Base-by-base conservation (phyloP, 352 stramenopile genomes). In the Globisporangium orthogonon region DNA sequence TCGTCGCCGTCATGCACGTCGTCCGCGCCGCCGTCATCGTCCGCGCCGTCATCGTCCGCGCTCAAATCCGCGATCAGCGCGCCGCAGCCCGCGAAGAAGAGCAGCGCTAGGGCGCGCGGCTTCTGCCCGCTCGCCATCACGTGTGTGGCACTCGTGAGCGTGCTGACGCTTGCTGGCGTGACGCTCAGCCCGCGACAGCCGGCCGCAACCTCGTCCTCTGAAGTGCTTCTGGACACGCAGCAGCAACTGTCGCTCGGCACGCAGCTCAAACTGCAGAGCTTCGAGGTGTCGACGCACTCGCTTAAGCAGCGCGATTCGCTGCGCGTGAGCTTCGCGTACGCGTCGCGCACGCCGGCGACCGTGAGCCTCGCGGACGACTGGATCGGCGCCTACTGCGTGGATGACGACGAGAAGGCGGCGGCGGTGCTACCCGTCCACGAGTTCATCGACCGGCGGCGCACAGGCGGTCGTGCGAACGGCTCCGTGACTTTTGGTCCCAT, bases 271-370 rank as follows among this genome's bases (percentile, higher is more conserved):
- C 57, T 68, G 39, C 52, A 53, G 40, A 39, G 29, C 4, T 75
- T 82, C 51, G 48, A 62, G 9, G 60, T 78, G 14, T 70, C 72
- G 23, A 62, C 60, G 35, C 54, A 30, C 28, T 52, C 45, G 50
- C 17, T 83, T 17, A 17, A 65, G 48, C 71, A 77, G 53, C 52
- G 71, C 39, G 73, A 73, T 49, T 62, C 40, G 2, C 56, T 79
- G 35, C 52, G 62, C 23, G 66, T 83, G 30, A 52, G 47, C 7
- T 82, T 76, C 49, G 70, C 69, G 60, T 81, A 78, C 47, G 52
- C 58, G 31, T 49, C 57, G 9, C 48, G 31, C 41, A 18, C 56
- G 29, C 40, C 45, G 9, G 53, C 49, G 23, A 31, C 40, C 31
- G 50, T 39, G 35, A 52, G 44, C 50, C 17, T 52, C 1, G 23